A percentile compares a stretch with the other conserved stretches of the same genome.
phyloP scores from a whole-genome alignment of 768 basidiomycete genomes.

The Tephrocybe sp. region DNA sequence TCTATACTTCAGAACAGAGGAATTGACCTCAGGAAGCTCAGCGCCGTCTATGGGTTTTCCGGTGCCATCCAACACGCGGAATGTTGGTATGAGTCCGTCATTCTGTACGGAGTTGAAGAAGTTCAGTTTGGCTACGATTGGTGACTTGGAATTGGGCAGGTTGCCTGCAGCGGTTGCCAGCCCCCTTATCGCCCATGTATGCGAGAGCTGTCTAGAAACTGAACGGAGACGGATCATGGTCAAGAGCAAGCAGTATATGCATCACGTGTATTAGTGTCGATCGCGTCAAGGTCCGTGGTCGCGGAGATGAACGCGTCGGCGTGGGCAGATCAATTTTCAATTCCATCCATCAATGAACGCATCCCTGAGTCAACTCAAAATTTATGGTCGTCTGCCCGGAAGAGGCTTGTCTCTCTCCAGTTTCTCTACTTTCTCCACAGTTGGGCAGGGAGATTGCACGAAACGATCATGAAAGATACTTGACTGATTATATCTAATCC shows the following conservation, averaged over 20 bases:
- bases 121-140: constrained; percentile 65
- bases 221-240: constrained; percentile 27
- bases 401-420: too few species aligned
- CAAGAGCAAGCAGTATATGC: constrained; percentile 12
- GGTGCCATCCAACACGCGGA: constrained; percentile 79
- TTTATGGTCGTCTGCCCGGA: too few species aligned
- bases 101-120: constrained; percentile 81
- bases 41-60: constrained; percentile 76
- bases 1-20: neutral
- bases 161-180: constrained; percentile 22
- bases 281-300: constrained; percentile 3
- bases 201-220: constrained; percentile 21
- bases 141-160: constrained; percentile 49
- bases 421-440: too few species aligned
- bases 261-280: constrained; percentile 21
- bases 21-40: constrained; percentile 68
- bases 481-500: too few species aligned
- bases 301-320: constrained; percentile 10
- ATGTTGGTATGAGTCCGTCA: constrained; percentile 76
- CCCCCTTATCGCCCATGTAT: constrained; percentile 15
- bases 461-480: too few species aligned
- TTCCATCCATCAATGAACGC: too few species aligned
- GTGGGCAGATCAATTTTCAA: too few species aligned
- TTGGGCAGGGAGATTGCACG: too few species aligned
- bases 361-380: too few species aligned